Conservation (phyloP, 2,329 filamentous ascomycete genomes). For the Clathrospora elynae region DNA sequence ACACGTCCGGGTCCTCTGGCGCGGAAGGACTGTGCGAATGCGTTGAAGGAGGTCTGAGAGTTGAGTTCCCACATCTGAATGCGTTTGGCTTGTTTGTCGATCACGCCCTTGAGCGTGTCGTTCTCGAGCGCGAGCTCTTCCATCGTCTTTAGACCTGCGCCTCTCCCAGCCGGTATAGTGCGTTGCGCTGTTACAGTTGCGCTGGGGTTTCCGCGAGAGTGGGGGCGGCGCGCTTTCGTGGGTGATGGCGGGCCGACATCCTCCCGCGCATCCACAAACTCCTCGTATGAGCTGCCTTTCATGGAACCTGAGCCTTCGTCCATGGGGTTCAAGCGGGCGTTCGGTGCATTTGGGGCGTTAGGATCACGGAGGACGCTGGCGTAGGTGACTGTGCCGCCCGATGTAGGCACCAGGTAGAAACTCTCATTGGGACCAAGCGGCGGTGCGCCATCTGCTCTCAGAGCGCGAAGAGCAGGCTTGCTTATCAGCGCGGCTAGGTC, state of each 20-base stretch:
- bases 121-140: constrained; percentile 93
- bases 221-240: constrained; percentile 44
- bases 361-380: constrained; percentile 73
- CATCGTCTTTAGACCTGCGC: constrained; percentile 65
- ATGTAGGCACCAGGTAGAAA: constrained; percentile 93
- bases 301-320: constrained; percentile 48
- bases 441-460: constrained; percentile 67
- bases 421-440: constrained; percentile 51
- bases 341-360: constrained; percentile 49
- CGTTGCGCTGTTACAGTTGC: constrained; percentile 31
- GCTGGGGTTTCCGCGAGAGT: constrained; percentile 33
- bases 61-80: constrained; percentile 94
- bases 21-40: constrained; percentile 78
- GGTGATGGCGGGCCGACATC: constrained; percentile 58
- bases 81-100: constrained; percentile 83
- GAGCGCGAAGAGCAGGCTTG: constrained; percentile 78
- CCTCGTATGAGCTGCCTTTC: constrained; percentile 58
- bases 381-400: constrained; percentile 89
- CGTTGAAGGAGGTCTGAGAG: constrained; percentile 83
- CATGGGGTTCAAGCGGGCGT: constrained; percentile 50
- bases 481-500: constrained; percentile 86
- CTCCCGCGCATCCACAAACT: constrained; percentile 88
- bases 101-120: constrained; percentile 77
- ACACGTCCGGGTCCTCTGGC: constrained; percentile 32
- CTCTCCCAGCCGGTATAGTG: constrained; percentile 42